Percentiles rank a stretch among this genome's conserved stretches.
Conservation (phyloP, 164 flowering plant genomes). For the Euptelea pleiosperma region DNA sequence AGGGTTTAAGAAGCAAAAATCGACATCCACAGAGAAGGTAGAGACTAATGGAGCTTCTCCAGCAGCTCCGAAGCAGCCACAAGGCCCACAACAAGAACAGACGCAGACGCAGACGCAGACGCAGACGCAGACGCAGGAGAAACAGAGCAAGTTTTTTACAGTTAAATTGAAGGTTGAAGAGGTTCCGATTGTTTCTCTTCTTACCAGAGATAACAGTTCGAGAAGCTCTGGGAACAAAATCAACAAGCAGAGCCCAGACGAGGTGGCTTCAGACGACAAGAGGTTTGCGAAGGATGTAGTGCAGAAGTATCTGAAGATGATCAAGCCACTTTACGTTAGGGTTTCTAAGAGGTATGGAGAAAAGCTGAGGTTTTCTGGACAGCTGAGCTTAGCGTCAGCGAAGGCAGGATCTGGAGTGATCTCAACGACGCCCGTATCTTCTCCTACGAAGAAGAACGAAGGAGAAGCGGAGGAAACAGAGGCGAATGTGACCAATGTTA, state of each 20-base stretch:
- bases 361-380: conserved; percentile 47
- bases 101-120: too few species aligned
- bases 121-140: too few species aligned
- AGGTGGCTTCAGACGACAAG: conserved; percentile 33
- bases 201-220: conserved; percentile 55
- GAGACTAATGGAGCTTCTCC: conserved; percentile 14
- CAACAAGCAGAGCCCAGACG: conserved; percentile 24
- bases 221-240: conserved; percentile 16
- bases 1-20: conserved; percentile 58
- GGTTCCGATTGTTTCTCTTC: conserved; percentile 56
- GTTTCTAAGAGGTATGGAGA: conserved; percentile 56
- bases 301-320: conserved; percentile 71
- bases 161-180: conserved; percentile 79
- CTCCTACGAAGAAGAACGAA: not conserved
- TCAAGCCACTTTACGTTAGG: conserved; percentile 70
- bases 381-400: conserved; percentile 22
- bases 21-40: conserved; percentile 6
- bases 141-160: conserved; percentile 35
- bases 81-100: conserved; percentile 5
- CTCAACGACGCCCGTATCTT: conserved; percentile 7
- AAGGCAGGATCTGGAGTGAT: conserved; percentile 7
- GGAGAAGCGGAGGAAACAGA: not conserved
- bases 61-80: conserved; percentile 1
- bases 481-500: conserved; percentile 8
- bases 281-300: conserved; percentile 51